These are phyloP conservation scores for Xerocomus spinulosus DNA, from an alignment of 768 basidiomycete genomes.

Conservation along the genomic window DNA sequence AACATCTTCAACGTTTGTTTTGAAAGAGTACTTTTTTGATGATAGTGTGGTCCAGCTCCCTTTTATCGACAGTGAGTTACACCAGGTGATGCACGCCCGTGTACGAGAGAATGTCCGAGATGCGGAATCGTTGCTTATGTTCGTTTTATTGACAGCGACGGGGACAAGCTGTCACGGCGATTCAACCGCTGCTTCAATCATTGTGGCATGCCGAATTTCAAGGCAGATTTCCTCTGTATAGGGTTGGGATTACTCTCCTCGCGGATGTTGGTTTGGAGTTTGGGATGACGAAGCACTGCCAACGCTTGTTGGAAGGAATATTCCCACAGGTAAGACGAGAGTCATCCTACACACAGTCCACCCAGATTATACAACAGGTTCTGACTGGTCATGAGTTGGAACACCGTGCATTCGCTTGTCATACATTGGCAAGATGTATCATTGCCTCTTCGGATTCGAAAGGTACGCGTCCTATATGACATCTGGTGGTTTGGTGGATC, in stretches of 20 bases:
- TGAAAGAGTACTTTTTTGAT: constrained; percentile 55
- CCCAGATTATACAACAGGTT: constrained; percentile 40
- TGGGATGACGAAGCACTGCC: constrained; percentile 64
- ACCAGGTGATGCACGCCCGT: constrained; percentile 39
- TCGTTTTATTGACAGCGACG: constrained; percentile 42
- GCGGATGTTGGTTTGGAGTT: constrained; percentile 79
- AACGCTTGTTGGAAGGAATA: constrained; percentile 66
- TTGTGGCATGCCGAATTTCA: constrained; percentile 82
- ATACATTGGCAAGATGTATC: constrained; percentile 70
- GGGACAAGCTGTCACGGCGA: constrained; percentile 56
- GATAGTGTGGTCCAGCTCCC: constrained; percentile 30
- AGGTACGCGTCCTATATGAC: constrained; percentile 32
- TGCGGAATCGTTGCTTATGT: constrained; percentile 1
- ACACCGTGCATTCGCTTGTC: constrained; percentile 69
- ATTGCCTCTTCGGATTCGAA: constrained; percentile 50
- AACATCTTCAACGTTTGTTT: constrained; percentile 44
- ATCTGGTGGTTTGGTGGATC: constrained; percentile 16
- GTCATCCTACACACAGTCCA: constrained; percentile 7
- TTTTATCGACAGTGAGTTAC: constrained; percentile 38
- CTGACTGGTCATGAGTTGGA: constrained; percentile 70
- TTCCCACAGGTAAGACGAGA: constrained; percentile 63
- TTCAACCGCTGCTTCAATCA: constrained; percentile 64
- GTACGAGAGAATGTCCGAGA: constrained; percentile 29
- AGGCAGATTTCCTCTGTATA: constrained; percentile 59
- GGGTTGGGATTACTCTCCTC: constrained; percentile 64